Conservation (phyloP, 2,329 filamentous ascomycete genomes). For the Ceratocystis papillata region DNA sequence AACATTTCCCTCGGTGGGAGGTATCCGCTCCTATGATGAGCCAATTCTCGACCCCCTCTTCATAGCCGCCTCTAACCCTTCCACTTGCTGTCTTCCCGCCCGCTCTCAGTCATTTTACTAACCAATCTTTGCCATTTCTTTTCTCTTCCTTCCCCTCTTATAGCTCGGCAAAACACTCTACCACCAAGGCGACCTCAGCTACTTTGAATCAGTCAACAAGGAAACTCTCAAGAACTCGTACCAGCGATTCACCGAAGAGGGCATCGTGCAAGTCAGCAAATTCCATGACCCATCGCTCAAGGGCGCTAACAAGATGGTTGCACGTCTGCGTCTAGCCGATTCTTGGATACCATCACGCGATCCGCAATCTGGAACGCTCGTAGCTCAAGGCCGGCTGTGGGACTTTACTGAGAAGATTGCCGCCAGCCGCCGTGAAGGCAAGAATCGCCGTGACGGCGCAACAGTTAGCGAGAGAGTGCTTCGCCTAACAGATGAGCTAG, state of each 20-base stretch:
- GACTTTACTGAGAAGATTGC: conserved; percentile 85
- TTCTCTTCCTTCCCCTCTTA: background rate
- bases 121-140: no score
- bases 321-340: conserved; percentile 56
- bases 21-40: no score
- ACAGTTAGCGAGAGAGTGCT: conserved; percentile 79
- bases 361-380: conserved; percentile 46
- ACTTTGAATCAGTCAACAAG: conserved; percentile 98
- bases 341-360: conserved; percentile 67
- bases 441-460: conserved; percentile 87
- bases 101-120: background rate
- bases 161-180: conserved; percentile 92
- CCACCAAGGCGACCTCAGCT: conserved; percentile 91
- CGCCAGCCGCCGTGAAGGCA: conserved; percentile 72
- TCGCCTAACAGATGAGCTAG: conserved; percentile 62
- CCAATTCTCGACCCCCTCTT: no score
- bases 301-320: conserved; percentile 39
- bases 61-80: background rate
- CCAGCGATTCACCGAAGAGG: conserved; percentile 76
- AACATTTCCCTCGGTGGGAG: background rate
- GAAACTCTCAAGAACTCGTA: conserved; percentile 94
- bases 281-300: conserved; percentile 43
- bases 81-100: background rate
- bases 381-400: conserved; percentile 71
- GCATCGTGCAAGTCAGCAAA: conserved; percentile 67